phyloP scores from a whole-genome alignment of 495 filamentous ascomycete species.

The Hypoxylon lienhwacheense region DNA sequence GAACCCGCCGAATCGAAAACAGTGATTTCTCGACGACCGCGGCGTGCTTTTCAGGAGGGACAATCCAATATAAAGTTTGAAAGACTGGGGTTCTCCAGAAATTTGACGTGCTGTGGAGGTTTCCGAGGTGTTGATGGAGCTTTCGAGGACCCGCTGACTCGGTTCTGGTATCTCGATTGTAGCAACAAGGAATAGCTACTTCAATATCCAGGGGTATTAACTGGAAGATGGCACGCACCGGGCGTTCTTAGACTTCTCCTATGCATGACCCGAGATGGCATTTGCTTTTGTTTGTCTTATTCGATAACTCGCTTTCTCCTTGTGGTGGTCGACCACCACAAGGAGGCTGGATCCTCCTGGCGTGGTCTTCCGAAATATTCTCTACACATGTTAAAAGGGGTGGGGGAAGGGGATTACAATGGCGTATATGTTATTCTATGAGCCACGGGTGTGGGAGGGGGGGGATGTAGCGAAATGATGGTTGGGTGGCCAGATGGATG shows the following conservation, averaged over 20 bases:
- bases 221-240: slow-evolving; percentile 33
- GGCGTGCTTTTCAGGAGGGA: slow-evolving; percentile 26
- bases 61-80: slow-evolving; percentile 23
- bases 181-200: slow-evolving; percentile 24
- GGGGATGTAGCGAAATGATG: slow-evolving; percentile 19
- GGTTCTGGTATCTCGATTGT: slow-evolving; percentile 21
- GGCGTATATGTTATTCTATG: slow-evolving; percentile 46
- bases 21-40: slow-evolving; percentile 23
- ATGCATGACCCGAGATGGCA: slow-evolving; percentile 51
- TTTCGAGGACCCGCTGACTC: slow-evolving; percentile 10
- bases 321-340: slow-evolving; percentile 49
- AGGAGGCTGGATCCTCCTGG: slow-evolving; percentile 39
- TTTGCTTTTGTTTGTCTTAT: slow-evolving; percentile 44
- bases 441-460: slow-evolving; percentile 26
- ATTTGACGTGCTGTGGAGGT: slow-evolving; percentile 25
- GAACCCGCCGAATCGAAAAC: slow-evolving; percentile 12
- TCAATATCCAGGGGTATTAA: slow-evolving; percentile 22
- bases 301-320: slow-evolving; percentile 44
- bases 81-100: slow-evolving; percentile 15
- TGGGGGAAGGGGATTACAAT: slow-evolving; percentile 37
- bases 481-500: slow-evolving; percentile 28
- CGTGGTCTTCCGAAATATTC: slow-evolving; percentile 41
- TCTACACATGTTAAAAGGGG: slow-evolving; percentile 37
- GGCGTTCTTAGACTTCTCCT: slow-evolving; percentile 51
- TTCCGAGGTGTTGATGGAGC: slow-evolving; percentile 22